phyloP scores from a whole-genome alignment of 148 eudicot genomes.

The Spergularia marina region DNA sequence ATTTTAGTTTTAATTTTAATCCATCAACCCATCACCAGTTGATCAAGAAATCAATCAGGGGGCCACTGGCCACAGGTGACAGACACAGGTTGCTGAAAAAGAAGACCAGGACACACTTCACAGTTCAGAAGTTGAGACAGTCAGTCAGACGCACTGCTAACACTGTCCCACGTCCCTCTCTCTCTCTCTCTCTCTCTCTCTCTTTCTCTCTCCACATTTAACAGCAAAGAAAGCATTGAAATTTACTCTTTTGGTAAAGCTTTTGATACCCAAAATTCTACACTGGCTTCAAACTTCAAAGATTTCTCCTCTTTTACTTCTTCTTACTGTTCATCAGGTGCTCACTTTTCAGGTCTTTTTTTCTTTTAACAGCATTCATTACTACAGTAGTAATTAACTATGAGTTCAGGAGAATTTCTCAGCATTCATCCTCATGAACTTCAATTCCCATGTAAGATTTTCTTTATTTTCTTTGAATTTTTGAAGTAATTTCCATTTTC shows the following conservation, averaged over 20 bases:
- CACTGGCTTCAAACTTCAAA: not conserved
- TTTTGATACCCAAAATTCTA: not conserved
- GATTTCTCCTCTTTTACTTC: no score
- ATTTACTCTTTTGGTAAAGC: not conserved
- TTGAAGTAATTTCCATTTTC: not conserved
- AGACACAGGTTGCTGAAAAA: no score
- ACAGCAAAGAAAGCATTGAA: not conserved
- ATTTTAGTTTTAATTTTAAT: no score
- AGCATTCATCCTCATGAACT: conserved; percentile 40
- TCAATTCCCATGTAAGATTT: conserved; percentile 36
- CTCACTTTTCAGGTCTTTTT: not conserved
- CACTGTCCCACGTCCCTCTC: conserved; percentile 15
- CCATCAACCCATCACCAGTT: no score
- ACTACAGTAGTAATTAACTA: not conserved
- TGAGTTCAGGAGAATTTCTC: conserved; percentile 38
- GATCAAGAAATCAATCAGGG: no score
- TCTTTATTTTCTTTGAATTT: not conserved
- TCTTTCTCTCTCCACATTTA: not conserved
- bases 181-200: not conserved
- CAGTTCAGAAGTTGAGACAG: not conserved
- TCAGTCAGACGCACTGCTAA: conserved; percentile 9
- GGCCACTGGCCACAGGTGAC: no score
- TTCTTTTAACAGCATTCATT: not conserved
- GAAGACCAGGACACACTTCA: not conserved
- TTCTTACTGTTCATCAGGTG: not conserved